phyloP scores from a whole-genome alignment of 148 eudicot genomes.

The Vaccinium darrowii region DNA sequence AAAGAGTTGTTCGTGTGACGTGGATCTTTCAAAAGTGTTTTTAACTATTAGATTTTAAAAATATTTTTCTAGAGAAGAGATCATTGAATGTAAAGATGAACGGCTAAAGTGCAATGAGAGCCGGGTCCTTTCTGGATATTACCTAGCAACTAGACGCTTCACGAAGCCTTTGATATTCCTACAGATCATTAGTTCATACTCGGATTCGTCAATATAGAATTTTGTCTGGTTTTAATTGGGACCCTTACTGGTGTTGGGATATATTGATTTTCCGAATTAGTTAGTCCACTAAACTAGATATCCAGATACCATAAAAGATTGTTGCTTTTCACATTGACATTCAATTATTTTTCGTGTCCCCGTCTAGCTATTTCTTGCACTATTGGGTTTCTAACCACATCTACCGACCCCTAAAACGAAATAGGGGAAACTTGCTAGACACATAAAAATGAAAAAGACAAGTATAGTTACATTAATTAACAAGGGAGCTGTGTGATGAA shows the following conservation, averaged over 20 bases:
- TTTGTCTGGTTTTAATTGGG: neutral
- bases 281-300: neutral
- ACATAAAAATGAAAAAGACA: neutral
- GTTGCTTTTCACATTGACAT: neutral
- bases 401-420: constrained; percentile 5
- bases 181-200: neutral
- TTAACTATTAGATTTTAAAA: no score
- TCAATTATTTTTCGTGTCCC: neutral
- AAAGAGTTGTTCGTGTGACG: no score
- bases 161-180: neutral
- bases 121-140: no score
- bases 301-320: neutral
- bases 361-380: constrained; percentile 12
- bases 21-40: no score
- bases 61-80: no score
- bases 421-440: neutral
- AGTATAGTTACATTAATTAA: neutral
- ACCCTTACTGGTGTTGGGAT: neutral
- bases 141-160: no score
- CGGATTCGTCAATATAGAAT: neutral
- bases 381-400: constrained; percentile 4
- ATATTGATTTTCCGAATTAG: neutral
- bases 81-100: no score
- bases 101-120: no score
- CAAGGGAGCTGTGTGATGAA: neutral